phyloP scores from a whole-genome alignment of 1,284 basidiomycete genomes.

The Cutaneotrichosporon sp. region DNA sequence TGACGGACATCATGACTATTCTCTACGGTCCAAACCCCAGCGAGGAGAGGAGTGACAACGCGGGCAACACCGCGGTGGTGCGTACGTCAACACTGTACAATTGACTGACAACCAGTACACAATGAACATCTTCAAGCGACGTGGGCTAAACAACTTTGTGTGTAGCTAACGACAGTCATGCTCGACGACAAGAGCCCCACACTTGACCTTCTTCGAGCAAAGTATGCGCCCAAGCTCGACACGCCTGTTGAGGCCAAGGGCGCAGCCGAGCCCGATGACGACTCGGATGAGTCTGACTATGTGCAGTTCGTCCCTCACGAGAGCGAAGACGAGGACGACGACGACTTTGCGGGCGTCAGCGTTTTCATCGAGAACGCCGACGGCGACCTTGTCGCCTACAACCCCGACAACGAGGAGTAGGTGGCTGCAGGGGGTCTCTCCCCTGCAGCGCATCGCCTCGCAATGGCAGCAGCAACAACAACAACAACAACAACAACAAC shows the following conservation, averaged over 20 bases:
- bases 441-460: background rate
- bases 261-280: background rate
- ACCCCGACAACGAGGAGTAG: background rate
- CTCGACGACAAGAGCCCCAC: background rate
- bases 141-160: background rate
- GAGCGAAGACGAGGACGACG: background rate
- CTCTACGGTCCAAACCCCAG: background rate
- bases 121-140: conserved; percentile 1
- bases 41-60: conserved; percentile 10
- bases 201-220: background rate
- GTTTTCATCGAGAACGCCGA: background rate
- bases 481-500: too few relatives aligned
- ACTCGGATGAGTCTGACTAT: background rate
- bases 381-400: background rate
- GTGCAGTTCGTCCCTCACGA: background rate
- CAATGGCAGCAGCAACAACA: background rate
- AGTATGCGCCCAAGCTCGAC: background rate
- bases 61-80: conserved; percentile 25
- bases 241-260: background rate
- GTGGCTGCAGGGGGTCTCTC: too few relatives aligned
- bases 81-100: background rate
- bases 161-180: background rate
- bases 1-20: background rate
- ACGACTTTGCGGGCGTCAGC: conserved; percentile 2
- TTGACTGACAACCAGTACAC: conserved; percentile 1